phyloP scores from a whole-genome alignment of 306 rosid species.

The Corylus heterophylla region DNA sequence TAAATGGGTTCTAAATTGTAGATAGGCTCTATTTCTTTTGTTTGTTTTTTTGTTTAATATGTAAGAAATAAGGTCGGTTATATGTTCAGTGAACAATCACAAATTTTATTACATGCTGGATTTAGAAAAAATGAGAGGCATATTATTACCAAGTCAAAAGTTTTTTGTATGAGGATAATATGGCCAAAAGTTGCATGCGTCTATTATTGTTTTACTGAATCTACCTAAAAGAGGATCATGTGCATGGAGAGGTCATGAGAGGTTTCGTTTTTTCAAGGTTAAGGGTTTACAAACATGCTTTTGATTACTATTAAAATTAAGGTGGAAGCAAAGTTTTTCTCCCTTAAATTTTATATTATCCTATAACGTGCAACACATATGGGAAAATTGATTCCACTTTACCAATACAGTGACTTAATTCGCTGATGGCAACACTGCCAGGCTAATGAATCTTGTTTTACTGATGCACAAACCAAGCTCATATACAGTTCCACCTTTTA shows the following conservation, averaged over 20 bases:
- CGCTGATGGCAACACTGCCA: constrained; percentile 13
- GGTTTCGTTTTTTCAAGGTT: constrained; percentile 17
- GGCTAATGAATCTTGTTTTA: constrained; percentile 20
- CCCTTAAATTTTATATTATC: neutral
- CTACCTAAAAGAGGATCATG: constrained; percentile 11
- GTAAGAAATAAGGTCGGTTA: neutral
- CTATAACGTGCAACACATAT: no score
- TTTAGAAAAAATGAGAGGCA: neutral
- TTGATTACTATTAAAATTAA: neutral
- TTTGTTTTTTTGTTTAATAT: neutral
- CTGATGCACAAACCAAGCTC: constrained; percentile 1
- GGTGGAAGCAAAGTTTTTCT: neutral
- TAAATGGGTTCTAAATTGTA: neutral
- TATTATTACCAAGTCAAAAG: neutral
- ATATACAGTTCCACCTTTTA: constrained; percentile 21
- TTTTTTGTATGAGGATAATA: neutral
- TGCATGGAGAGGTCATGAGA: neutral
- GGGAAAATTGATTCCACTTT: neutral
- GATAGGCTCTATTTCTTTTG: neutral
- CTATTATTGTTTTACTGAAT: neutral
- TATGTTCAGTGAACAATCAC: no score
- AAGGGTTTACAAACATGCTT: neutral
- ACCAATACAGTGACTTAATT: neutral
- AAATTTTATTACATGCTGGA: neutral
- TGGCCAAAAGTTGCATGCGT: neutral